A percentile compares a stretch with the other conserved stretches of the same genome.
These are phyloP conservation scores for Saturnispora gosingensis DNA, from an alignment of 805 yeast species.

Conservation along the genomic window DNA sequence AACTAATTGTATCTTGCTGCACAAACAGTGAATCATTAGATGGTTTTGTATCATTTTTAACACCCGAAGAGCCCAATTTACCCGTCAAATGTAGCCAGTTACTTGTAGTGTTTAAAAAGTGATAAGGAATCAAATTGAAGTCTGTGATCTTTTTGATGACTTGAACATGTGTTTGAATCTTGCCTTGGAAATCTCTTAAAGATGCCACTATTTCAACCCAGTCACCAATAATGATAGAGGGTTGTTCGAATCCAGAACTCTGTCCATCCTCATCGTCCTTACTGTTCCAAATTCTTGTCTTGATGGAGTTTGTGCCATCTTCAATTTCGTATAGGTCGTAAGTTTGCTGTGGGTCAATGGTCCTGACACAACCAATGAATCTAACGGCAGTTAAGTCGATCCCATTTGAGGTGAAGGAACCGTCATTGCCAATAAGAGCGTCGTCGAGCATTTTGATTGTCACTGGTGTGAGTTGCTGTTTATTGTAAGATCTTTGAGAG, in stretches of 20 bases:
- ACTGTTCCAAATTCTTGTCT: slow-evolving; percentile 53
- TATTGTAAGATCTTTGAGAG: slow-evolving; percentile 16
- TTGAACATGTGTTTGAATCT: slow-evolving; percentile 56
- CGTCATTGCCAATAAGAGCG: slow-evolving; percentile 59
- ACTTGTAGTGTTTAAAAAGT: slow-evolving; percentile 54
- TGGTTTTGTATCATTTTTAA: slow-evolving; percentile 10
- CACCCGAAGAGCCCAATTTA: slow-evolving; percentile 18
- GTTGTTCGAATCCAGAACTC: slow-evolving; percentile 19
- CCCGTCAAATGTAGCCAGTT: slow-evolving; percentile 44
- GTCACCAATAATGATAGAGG: slow-evolving; percentile 37
- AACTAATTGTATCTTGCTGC: slow-evolving; percentile 22
- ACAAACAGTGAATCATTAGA: slow-evolving; percentile 34
- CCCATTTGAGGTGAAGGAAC: slow-evolving; percentile 50
- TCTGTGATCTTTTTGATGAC: slow-evolving; percentile 47
- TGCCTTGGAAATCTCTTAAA: slow-evolving; percentile 50
- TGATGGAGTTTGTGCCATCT: slow-evolving; percentile 67
- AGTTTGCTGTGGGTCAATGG: slow-evolving; percentile 46
- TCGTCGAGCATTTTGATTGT: slow-evolving; percentile 59
- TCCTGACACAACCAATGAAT: slow-evolving; percentile 63
- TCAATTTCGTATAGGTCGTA: slow-evolving; percentile 53
- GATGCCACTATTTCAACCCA: slow-evolving; percentile 55
- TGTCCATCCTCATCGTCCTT: slow-evolving; percentile 51
- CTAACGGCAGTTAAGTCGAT: slow-evolving; percentile 55
- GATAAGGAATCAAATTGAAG: slow-evolving; percentile 61
- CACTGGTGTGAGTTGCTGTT: slow-evolving; percentile 46